Conservation (phyloP, 1,284 basidiomycete genomes). For the Golubevia pallescens region DNA sequence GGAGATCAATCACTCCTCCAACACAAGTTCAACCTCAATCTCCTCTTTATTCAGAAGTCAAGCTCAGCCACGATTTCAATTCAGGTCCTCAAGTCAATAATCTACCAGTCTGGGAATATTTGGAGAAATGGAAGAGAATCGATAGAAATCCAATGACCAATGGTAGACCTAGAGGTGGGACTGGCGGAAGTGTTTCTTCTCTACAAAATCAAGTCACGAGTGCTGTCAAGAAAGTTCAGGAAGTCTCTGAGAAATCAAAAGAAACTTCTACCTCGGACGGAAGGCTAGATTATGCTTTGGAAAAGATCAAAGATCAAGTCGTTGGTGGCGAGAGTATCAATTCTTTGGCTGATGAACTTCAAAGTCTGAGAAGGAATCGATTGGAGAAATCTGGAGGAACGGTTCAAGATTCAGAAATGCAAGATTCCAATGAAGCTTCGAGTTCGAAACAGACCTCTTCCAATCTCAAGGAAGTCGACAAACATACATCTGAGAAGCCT, state of each 20-base stretch:
- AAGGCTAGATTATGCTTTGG: neutral
- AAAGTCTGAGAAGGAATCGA: neutral
- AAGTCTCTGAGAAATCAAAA: neutral
- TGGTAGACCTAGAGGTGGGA: constrained; percentile 39
- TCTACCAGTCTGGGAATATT: constrained; percentile 56
- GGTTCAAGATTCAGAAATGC: neutral
- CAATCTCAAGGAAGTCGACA: no score
- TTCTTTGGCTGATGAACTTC: neutral
- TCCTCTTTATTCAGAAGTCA: no score
- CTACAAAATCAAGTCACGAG: constrained; percentile 6
- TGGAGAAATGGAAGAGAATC: constrained; percentile 31
- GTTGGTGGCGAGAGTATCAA: neutral
- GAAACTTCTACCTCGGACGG: neutral
- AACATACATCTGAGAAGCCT: no score
- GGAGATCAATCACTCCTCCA: no score
- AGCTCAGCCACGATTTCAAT: constrained; percentile 19
- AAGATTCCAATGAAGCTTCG: neutral
- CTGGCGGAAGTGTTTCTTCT: constrained; percentile 20
- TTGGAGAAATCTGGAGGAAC: neutral
- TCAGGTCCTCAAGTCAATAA: constrained; percentile 55
- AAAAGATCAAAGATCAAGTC: neutral
- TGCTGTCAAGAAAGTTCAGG: neutral
- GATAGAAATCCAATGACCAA: neutral
- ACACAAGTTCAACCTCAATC: no score
- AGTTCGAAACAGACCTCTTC: neutral